phyloP scores from a whole-genome alignment of 176 grass and related monocot species.

The Lolium perenne region DNA sequence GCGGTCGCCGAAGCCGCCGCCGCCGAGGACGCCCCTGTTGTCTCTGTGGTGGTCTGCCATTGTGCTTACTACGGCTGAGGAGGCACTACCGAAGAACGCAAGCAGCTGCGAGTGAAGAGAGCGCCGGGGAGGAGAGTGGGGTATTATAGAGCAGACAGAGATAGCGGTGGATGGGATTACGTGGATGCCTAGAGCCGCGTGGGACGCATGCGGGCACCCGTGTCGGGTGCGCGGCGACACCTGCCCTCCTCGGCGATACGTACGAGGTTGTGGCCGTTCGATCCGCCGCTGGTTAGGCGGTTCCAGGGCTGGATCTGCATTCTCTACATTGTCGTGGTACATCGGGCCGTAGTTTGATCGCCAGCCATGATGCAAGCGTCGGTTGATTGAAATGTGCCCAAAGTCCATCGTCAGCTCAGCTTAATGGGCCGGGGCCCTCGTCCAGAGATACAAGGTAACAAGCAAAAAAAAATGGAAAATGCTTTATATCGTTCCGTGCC shows the following conservation, averaged over 20 bases:
- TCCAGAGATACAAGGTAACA: too few relatives aligned
- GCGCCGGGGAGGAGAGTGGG: neutral
- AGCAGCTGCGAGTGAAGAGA: neutral
- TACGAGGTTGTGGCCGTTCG: conserved; percentile 47
- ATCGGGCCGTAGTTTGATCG: neutral
- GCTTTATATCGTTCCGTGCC: too few relatives aligned
- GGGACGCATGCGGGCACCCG: conserved; percentile 45
- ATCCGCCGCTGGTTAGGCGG: neutral
- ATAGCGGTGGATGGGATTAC: neutral
- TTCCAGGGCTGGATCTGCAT: neutral
- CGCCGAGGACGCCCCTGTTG: conserved; percentile 29
- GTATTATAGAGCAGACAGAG: conserved; percentile 49
- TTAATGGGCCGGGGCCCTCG: too few relatives aligned
- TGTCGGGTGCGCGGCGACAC: conserved; percentile 51
- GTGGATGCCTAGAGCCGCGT: conserved; percentile 46
- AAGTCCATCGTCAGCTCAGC: too few relatives aligned
- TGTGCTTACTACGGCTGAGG: neutral
- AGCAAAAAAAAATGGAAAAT: too few relatives aligned
- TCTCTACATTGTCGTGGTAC: neutral
- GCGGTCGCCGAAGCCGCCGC: neutral
- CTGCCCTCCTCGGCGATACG: conserved; percentile 59
- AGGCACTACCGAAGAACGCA: neutral
- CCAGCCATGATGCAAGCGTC: neutral
- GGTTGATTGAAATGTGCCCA: too few relatives aligned
- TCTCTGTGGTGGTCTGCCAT: conserved; percentile 62